phyloP scores from a whole-genome alignment of 2,329 filamentous ascomycete genomes.

The Verticillium klebahnii region DNA sequence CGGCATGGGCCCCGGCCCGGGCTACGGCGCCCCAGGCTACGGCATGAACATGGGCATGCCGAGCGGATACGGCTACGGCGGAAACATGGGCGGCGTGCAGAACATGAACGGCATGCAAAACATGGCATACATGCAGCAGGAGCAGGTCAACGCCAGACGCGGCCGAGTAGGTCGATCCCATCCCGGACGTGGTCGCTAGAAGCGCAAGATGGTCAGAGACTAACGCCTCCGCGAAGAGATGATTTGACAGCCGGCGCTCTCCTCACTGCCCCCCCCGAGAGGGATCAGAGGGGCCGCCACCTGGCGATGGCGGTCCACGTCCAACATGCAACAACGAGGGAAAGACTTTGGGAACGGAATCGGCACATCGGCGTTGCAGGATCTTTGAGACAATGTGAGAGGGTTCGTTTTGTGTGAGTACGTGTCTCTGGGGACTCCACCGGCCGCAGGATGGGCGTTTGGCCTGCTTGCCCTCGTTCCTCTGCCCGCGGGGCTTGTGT shows the following conservation, averaged over 20 bases:
- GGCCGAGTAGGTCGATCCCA: constrained; percentile 50
- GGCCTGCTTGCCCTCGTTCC: background rate
- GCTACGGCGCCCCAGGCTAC: constrained; percentile 41
- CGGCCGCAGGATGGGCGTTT: background rate
- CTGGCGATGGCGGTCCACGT: background rate
- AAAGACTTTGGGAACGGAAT: background rate
- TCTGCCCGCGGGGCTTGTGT: background rate
- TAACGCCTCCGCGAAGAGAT: constrained; percentile 1
- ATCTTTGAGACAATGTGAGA: background rate
- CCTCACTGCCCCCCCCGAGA: background rate
- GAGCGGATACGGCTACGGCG: constrained; percentile 37
- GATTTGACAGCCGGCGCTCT: background rate
- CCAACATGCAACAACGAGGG: background rate
- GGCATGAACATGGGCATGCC: constrained; percentile 39
- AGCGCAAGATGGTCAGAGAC: background rate
- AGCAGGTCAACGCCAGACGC: constrained; percentile 51
- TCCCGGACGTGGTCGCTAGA: background rate
- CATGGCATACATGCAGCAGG: constrained; percentile 51
- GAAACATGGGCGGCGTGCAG: constrained; percentile 27
- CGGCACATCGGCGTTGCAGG: background rate
- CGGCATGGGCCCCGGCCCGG: constrained; percentile 26
- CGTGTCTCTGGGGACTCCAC: background rate
- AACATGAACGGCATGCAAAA: constrained; percentile 33
- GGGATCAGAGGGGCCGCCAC: background rate
- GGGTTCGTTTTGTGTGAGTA: background rate